Evolutionary conservation across 2,329 filamentous ascomycete species (phyloP).

Genomic region (Thielaviopsis musarum): DNA sequence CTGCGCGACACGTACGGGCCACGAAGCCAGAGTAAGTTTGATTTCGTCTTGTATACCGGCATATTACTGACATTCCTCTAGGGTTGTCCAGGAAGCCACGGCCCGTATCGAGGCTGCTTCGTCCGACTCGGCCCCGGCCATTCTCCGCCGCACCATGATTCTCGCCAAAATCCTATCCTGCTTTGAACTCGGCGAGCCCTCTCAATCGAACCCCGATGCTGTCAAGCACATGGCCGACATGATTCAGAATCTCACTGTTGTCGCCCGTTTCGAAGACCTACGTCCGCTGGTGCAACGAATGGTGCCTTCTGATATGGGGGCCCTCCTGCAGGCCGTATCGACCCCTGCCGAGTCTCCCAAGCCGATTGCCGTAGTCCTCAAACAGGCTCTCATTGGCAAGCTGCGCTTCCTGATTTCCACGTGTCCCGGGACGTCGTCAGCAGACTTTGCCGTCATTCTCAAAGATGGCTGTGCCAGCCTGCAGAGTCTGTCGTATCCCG

Average conservation of each 20-base stretch:
- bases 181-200: constrained; percentile 18
- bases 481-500: constrained; percentile 3
- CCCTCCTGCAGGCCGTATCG: constrained; percentile 18
- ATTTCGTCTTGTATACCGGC: background rate
- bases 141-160: constrained; percentile 24
- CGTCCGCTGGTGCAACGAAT: constrained; percentile 9
- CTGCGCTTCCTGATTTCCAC: constrained; percentile 26
- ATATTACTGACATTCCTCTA: constrained; percentile 11
- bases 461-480: constrained; percentile 14
- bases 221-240: constrained; percentile 8
- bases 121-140: constrained; percentile 19
- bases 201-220: background rate
- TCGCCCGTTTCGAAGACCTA: constrained; percentile 11
- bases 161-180: constrained; percentile 23
- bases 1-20: constrained; percentile 15
- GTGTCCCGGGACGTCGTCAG: constrained; percentile 28
- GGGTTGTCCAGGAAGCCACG: constrained; percentile 17
- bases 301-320: constrained; percentile 1
- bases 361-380: constrained; percentile 14
- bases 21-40: constrained; percentile 9
- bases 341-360: constrained; percentile 22
- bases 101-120: constrained; percentile 18
- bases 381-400: constrained; percentile 1
- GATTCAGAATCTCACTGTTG: constrained; percentile 7
- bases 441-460: constrained; percentile 22